phyloP scores from a whole-genome alignment of 2,329 filamentous ascomycete genomes.

The Phoma sp. region DNA sequence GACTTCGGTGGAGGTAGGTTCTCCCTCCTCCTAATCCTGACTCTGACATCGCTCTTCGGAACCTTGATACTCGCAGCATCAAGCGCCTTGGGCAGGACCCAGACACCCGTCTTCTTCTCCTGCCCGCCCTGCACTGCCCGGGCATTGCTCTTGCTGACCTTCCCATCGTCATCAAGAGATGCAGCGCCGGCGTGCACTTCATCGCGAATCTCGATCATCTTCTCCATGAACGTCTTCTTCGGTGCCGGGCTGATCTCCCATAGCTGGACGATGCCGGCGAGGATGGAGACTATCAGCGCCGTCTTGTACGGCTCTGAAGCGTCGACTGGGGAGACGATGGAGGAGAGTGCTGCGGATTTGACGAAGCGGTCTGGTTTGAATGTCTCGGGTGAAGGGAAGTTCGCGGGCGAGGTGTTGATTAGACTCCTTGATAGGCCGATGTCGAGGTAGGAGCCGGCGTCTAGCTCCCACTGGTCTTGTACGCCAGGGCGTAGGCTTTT shows the following conservation, averaged over 20 bases:
- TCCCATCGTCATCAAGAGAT: slow-evolving; percentile 20
- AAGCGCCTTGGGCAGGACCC: slow-evolving; percentile 59
- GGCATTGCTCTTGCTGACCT: slow-evolving; percentile 7
- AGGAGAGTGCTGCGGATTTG: slow-evolving; percentile 18
- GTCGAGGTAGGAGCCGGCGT: slow-evolving; percentile 36
- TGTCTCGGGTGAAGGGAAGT: slow-evolving; percentile 26
- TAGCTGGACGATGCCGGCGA: slow-evolving; percentile 43
- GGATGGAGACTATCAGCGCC: slow-evolving; percentile 35
- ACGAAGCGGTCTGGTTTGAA: slow-evolving; percentile 41
- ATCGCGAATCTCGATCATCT: slow-evolving; percentile 40
- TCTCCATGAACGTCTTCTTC: slow-evolving; percentile 42
- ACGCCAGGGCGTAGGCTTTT: slow-evolving; percentile 21
- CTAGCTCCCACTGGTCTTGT: slow-evolving; percentile 36
- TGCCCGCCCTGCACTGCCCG: slow-evolving; percentile 13
- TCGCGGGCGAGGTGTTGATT: slow-evolving; percentile 38
- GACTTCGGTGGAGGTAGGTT: slow-evolving; percentile 12
- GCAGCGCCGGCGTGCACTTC: slow-evolving; percentile 39
- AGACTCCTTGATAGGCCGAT: slow-evolving; percentile 39
- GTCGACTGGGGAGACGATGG: slow-evolving; percentile 24
- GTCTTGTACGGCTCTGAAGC: slow-evolving; percentile 28
- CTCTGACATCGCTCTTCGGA: slow-evolving; percentile 60
- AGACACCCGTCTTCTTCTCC: slow-evolving; percentile 43
- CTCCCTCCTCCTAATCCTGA: slow-evolving; percentile 57
- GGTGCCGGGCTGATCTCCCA: slow-evolving; percentile 45
- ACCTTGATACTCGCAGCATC: slow-evolving; percentile 57